Evolutionary conservation across 768 basidiomycete genomes (phyloP).

Genomic region (Xerocomellus dryophilus): DNA sequence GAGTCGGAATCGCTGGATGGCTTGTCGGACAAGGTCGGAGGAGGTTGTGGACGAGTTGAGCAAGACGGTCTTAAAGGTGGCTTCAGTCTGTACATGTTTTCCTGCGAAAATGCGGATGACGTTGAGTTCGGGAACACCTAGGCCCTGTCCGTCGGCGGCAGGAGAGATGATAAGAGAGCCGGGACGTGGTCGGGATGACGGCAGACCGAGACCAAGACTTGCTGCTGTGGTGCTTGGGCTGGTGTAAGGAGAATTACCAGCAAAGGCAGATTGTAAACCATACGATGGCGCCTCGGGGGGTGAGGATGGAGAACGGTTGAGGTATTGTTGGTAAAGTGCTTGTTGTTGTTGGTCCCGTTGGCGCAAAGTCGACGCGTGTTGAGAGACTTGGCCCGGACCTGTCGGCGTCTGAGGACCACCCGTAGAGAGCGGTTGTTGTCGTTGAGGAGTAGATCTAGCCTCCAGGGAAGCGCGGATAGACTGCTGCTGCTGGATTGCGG

Average conservation of each 20-base stretch:
- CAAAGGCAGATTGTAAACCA: constrained; percentile 70
- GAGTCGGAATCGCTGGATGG: constrained; percentile 90
- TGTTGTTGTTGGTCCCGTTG: constrained; percentile 89
- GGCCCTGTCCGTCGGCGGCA: constrained; percentile 57
- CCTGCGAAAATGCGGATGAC: constrained; percentile 97
- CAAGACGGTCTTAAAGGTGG: constrained; percentile 97
- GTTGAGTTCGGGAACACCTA: constrained; percentile 75
- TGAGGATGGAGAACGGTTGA: constrained; percentile 79
- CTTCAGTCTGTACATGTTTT: constrained; percentile 84
- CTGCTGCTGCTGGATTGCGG: constrained; percentile 56
- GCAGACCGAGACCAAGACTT: constrained; percentile 47
- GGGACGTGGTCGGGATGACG: constrained; percentile 59
- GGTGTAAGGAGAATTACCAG: constrained; percentile 42
- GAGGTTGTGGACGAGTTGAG: constrained; percentile 85
- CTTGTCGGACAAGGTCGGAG: constrained; percentile 82
- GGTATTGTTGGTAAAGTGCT: constrained; percentile 83
- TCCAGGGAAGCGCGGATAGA: constrained; percentile 24
- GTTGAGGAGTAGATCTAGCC: constrained; percentile 14
- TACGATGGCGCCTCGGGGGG: constrained; percentile 74
- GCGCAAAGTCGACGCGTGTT: constrained; percentile 65
- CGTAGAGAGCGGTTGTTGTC: constrained; percentile 23
- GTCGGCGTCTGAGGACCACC: constrained; percentile 30
- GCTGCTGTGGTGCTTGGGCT: constrained; percentile 40
- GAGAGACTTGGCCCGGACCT: constrained; percentile 46
- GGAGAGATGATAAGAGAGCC: constrained; percentile 74